Evolutionary conservation across 371 early-diverging fungal species (phyloP), one percentile per base, ranked within the genome.

Genomic region (Lichtheimia hyalospora): DNA sequence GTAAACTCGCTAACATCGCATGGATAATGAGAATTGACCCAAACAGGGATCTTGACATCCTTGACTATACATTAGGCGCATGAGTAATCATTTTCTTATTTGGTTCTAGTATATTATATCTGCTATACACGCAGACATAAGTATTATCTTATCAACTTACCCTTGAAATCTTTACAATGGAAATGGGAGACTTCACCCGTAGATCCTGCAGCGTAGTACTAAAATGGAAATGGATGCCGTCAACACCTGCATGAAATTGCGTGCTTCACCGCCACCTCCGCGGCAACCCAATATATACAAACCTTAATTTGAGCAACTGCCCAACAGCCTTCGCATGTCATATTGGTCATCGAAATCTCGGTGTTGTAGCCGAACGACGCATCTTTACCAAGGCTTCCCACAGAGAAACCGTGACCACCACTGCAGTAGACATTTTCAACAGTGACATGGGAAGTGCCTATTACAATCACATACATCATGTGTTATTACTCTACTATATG

Each of bases 291-390:
- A 18, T 28, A 4, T 42, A 18, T 41, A 23, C 57, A 20, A 43
- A 54, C 60, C 28, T 59, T 59, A 5, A 59, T 59, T 28, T 59
- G 60, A 27, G 60, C 60, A n/a, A 59, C 60, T 5, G 52, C 60
- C 43, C 52, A 54, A 27, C 61, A 54, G n/a, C 46, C 49, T 28
- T 60, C 61, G 15, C 61, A 60, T 7, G 61, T 60, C 54, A 60
- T 60, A 4, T 44, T 23, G 10, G 51, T 59, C 60, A 59, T 59
- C 14, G 51, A 23, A 23, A 60, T 60, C 20, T 60, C 61, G 7
- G 61, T 54, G 15, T 54, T 49, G 5, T 46, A 46, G 34, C 44
- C 48, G 18, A 14, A 60, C 13, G 27, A 43, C 15, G 27, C 61
- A 7, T 39, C 61, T 16, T 60, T 60, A 12, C 61, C 61, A 14